Evolutionary conservation across 176 grass and related monocot genomes (phyloP).

Genomic region (Dactylis glomerata): DNA sequence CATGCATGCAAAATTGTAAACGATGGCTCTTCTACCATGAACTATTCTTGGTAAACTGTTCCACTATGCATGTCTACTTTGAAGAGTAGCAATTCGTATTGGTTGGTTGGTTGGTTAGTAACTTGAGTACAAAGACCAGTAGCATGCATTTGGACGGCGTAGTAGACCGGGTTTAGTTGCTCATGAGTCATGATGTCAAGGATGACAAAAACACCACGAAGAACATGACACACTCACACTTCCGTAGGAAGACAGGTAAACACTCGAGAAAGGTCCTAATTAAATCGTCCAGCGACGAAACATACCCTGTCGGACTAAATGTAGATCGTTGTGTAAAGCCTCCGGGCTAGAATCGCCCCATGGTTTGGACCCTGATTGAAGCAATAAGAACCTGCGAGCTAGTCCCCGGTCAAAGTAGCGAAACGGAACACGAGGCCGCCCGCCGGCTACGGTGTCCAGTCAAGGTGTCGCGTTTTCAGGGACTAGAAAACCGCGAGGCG

Average conservation of each 20-base stretch:
- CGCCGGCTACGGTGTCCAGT: neutral
- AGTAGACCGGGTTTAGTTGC: neutral
- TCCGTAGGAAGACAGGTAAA: neutral
- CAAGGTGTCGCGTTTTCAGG: slow-evolving; percentile 3
- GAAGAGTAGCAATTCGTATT: no score
- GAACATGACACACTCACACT: neutral
- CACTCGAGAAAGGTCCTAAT: neutral
- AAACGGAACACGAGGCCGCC: neutral
- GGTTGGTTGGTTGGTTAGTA: no score
- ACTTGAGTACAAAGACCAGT: no score
- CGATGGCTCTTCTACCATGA: no score
- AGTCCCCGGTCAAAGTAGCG: neutral
- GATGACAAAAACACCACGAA: neutral
- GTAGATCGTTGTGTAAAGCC: no score
- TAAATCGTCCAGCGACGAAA: neutral
- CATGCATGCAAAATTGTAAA: no score
- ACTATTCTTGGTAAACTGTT: no score
- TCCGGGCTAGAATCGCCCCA: no score
- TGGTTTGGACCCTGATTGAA: neutral
- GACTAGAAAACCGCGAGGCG: neutral
- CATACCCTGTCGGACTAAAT: neutral
- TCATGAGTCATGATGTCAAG: slow-evolving; percentile 21
- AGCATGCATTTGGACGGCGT: no score
- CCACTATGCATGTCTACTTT: no score
- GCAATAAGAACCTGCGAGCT: no score